phyloP scores from a whole-genome alignment of 306 rosid genomes.

The Oxytropis ochrocephala region DNA sequence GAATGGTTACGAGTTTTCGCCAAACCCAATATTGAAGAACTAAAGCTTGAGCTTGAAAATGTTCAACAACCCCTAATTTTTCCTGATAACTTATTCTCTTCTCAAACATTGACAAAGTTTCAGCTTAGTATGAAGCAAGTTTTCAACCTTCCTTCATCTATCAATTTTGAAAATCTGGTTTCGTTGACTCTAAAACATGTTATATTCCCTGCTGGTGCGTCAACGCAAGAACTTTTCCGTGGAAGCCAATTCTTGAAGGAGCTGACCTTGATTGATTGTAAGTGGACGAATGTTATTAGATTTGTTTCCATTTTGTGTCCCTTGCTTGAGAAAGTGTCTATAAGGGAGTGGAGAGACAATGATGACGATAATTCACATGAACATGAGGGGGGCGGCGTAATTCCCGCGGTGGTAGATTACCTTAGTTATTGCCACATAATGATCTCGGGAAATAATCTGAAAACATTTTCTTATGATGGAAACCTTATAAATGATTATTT shows the following conservation, averaged over 20 bases:
- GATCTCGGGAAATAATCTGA: background rate
- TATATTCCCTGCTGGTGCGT: background rate
- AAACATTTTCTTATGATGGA: slow-evolving; percentile 7
- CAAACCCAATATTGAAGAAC: background rate
- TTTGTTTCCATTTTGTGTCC: background rate
- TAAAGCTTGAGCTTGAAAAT: background rate
- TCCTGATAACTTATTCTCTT: background rate
- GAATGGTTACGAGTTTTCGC: background rate
- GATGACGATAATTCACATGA: background rate
- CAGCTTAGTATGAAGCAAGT: background rate
- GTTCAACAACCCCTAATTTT: background rate
- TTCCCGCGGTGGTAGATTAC: too few species aligned
- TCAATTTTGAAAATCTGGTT: background rate
- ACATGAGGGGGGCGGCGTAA: background rate
- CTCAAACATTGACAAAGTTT: background rate
- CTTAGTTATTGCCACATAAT: too few species aligned
- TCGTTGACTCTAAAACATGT: background rate
- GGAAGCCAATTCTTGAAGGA: background rate
- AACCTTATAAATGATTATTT: background rate
- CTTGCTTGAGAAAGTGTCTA: background rate
- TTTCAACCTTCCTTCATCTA: background rate
- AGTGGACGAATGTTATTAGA: background rate
- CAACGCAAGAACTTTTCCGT: background rate
- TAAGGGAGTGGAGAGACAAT: slow-evolving; percentile 13
- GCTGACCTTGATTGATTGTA: background rate